Conservation (phyloP, 768 basidiomycete genomes). For the Mycena galericulata region DNA sequence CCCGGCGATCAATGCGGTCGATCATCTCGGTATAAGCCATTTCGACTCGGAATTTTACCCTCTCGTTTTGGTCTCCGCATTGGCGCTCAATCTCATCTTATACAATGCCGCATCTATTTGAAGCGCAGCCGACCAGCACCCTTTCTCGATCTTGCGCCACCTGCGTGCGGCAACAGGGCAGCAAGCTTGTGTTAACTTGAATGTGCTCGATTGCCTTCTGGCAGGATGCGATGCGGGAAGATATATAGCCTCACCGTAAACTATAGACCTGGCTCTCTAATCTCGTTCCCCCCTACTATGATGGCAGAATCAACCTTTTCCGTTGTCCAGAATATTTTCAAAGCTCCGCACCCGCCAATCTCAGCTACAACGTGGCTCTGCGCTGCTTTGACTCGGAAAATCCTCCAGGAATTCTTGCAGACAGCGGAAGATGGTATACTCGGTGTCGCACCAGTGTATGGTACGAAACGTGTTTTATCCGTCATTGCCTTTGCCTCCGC, state of each 20-base stretch:
- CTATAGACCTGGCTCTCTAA: not conserved
- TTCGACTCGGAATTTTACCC: too few relatives aligned
- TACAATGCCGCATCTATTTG: constrained; percentile 11
- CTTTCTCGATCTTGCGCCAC: too few relatives aligned
- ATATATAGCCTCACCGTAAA: not conserved
- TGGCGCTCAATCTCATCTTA: constrained; percentile 10
- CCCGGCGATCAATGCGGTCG: too few relatives aligned
- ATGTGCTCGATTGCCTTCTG: constrained; percentile 18
- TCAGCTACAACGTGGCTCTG: constrained; percentile 43
- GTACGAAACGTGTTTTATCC: constrained; percentile 46
- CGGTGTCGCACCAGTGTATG: constrained; percentile 60
- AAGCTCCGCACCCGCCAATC: constrained; percentile 38
- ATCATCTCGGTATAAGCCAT: too few relatives aligned
- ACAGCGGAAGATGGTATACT: constrained; percentile 41
- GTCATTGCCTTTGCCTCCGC: constrained; percentile 55
- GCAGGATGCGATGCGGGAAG: not conserved
- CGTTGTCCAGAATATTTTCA: constrained; percentile 51
- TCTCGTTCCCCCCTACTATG: not conserved
- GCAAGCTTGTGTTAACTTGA: too few relatives aligned
- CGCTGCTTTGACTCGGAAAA: constrained; percentile 35
- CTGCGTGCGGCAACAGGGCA: too few relatives aligned
- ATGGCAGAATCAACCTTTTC: constrained; percentile 32
- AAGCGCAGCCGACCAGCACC: not conserved
- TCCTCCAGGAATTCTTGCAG: constrained; percentile 46
- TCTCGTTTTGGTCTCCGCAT: not conserved